These are phyloP conservation scores for Phaffia australis DNA, from an alignment of 768 basidiomycete species.

Conservation along the genomic window DNA sequence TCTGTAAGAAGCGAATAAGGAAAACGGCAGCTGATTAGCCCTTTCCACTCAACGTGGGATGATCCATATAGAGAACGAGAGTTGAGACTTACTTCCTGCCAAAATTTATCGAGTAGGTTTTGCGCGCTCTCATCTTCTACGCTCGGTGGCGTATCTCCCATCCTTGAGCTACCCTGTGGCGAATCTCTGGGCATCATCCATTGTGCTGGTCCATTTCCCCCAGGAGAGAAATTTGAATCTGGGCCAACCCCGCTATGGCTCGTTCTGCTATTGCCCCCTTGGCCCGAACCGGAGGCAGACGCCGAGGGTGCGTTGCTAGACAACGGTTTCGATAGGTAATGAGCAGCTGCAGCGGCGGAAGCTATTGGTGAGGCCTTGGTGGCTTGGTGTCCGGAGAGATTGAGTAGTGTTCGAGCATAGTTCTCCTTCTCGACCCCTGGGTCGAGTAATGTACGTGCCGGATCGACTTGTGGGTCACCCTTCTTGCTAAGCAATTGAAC, in stretches of 20 bases:
- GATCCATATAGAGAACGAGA: too few relatives aligned
- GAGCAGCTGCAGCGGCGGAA: background rate
- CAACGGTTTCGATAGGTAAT: background rate
- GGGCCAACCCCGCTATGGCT: background rate
- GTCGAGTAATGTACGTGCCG: background rate
- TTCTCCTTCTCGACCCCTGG: slow-evolving; percentile 6
- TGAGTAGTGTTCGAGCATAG: slow-evolving; percentile 23
- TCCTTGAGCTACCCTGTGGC: background rate
- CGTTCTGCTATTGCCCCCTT: background rate
- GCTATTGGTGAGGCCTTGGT: background rate
- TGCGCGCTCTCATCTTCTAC: slow-evolving; percentile 23
- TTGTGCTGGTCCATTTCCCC: background rate
- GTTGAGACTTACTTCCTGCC: background rate
- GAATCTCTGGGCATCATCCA: background rate
- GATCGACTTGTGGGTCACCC: background rate
- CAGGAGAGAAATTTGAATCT: background rate
- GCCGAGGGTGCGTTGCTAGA: background rate
- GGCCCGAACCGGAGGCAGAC: background rate
- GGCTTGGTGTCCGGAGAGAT: slow-evolving; percentile 7
- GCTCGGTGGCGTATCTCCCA: slow-evolving; percentile 19
- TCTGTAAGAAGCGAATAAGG: background rate
- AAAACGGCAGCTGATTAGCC: background rate
- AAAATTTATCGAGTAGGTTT: slow-evolving; percentile 23
- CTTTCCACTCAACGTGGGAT: background rate
- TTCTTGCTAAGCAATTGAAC: slow-evolving; percentile 17